Percentiles rank a stretch among this genome's conserved stretches.
Conservation (phyloP, 345 rosid species). For the Camelina hispida region DNA sequence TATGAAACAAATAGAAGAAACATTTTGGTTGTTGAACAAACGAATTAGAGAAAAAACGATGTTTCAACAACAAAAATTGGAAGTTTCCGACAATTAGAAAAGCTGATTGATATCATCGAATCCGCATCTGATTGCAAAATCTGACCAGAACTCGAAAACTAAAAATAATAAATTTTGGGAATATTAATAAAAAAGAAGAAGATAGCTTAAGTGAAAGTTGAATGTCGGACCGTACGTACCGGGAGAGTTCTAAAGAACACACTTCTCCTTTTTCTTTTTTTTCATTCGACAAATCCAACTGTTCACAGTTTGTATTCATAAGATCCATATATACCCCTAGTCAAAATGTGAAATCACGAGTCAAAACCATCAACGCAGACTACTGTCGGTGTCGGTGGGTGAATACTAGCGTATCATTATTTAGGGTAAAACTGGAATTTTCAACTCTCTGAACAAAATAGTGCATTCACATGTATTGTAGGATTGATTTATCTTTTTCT, state of each 20-base stretch:
- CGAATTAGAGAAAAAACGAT: background rate
- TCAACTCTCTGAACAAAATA: background rate
- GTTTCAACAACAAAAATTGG: background rate
- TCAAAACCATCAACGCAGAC: constrained; percentile 37
- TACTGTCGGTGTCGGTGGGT: constrained; percentile 48
- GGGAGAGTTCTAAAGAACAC: constrained; percentile 30
- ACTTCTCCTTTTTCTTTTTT: constrained; percentile 1
- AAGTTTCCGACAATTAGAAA: constrained; percentile 31
- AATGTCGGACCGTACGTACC: constrained; percentile 43
- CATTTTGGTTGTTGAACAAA: background rate
- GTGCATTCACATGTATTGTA: constrained; percentile 36
- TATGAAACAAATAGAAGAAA: background rate
- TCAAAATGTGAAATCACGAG: constrained; percentile 34
- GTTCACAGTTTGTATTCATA: background rate
- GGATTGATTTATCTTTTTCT: background rate
- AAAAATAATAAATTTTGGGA: constrained; percentile 6
- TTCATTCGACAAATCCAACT: background rate
- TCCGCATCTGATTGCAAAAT: constrained; percentile 41
- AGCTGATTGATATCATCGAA: constrained; percentile 38
- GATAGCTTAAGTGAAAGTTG: constrained; percentile 30
- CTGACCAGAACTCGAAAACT: constrained; percentile 30
- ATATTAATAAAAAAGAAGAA: constrained; percentile 4
- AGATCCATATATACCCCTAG: constrained; percentile 31
- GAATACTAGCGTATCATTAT: constrained; percentile 5
- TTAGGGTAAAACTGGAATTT: constrained; percentile 26